These are phyloP conservation scores for Vicia villosa DNA, from an alignment of 306 rosid genomes.

Conservation along the genomic window DNA sequence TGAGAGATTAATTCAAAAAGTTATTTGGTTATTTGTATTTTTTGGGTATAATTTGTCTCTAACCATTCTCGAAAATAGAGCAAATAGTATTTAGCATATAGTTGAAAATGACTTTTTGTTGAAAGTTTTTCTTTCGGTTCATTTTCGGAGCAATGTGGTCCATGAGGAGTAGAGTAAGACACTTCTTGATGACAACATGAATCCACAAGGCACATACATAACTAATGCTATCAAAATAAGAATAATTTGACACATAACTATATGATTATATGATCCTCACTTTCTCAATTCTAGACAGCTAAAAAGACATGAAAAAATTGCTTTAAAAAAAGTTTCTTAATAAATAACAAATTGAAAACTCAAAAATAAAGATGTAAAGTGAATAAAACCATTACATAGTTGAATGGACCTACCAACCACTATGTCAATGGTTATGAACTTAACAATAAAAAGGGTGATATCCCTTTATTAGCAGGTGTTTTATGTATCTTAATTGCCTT, in stretches of 20 bases:
- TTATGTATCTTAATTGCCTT: constrained; percentile 37
- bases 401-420: constrained; percentile 54
- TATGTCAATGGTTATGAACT: constrained; percentile 42
- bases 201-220: neutral
- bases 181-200: neutral
- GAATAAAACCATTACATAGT: constrained; percentile 21
- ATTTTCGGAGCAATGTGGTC: neutral
- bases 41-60: neutral
- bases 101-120: neutral
- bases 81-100: neutral
- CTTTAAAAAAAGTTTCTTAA: neutral
- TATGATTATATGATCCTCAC: too few relatives aligned
- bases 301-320: neutral
- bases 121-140: neutral
- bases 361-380: constrained; percentile 13
- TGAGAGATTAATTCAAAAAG: neutral
- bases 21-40: neutral
- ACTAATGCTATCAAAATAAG: neutral
- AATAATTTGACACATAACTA: neutral
- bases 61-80: neutral
- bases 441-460: constrained; percentile 26
- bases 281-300: neutral
- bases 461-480: constrained; percentile 36
- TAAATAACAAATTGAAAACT: constrained; percentile 1
- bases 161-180: neutral